Evolutionary conservation across 2,329 filamentous ascomycete species (phyloP).

Genomic region (Hansfordia pulvinata): DNA sequence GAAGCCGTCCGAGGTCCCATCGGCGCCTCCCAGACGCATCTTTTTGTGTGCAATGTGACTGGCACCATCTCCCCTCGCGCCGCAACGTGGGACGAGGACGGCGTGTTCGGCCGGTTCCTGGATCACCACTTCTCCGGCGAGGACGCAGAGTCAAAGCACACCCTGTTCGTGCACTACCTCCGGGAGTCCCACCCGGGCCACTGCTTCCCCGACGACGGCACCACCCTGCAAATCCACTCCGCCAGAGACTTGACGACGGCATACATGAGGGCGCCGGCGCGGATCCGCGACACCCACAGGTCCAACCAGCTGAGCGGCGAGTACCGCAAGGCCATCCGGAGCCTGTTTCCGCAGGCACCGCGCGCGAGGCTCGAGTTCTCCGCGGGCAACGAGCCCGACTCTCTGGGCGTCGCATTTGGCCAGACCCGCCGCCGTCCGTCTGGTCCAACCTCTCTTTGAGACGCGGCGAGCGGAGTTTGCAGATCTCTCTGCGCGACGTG

Average conservation of each 20-base stretch:
- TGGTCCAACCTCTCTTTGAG: no score
- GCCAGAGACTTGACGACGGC: no score
- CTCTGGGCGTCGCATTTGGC: no score
- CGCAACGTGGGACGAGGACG: background rate
- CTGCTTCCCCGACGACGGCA: constrained; percentile 6
- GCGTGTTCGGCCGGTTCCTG: constrained; percentile 4
- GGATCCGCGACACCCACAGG: constrained; percentile 2
- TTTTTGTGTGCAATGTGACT: constrained; percentile 2
- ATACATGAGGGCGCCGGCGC: constrained; percentile 11
- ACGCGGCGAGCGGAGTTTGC: no score
- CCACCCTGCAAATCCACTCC: no score
- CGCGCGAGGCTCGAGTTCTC: constrained; percentile 4
- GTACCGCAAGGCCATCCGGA: constrained; percentile 7
- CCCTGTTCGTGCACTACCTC: constrained; percentile 7
- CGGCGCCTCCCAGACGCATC: background rate
- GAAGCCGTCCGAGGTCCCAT: no score
- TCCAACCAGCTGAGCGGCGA: constrained; percentile 9
- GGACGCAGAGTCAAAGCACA: background rate
- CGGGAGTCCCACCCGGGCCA: constrained; percentile 5
- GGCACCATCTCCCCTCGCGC: constrained; percentile 5
- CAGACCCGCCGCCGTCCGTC: no score
- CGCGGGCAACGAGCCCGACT: no score
- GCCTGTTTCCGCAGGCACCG: constrained; percentile 2
- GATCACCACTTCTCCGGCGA: constrained; percentile 3
- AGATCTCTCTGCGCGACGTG: no score